phyloP scores from a whole-genome alignment of 768 basidiomycete genomes.

The Trametes villosa region DNA sequence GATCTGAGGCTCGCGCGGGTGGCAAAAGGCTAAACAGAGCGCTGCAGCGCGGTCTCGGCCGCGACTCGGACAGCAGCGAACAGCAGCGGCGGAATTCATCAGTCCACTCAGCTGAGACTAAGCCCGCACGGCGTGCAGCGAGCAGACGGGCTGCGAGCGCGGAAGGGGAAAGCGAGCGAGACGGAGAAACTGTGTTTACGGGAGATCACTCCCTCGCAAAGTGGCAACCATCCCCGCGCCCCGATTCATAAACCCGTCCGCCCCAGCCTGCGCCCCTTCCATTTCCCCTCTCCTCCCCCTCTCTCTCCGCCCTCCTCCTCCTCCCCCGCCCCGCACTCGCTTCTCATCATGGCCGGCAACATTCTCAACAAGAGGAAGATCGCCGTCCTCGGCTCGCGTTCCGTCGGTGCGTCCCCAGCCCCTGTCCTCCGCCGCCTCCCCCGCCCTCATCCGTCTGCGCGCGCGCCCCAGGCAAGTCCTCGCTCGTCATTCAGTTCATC shows the following conservation, averaged over 20 bases:
- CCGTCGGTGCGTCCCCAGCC: conserved; percentile 69
- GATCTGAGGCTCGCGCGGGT: not conserved
- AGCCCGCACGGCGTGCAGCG: too few relatives aligned
- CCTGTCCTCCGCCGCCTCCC: conserved; percentile 6
- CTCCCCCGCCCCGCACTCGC: conserved; percentile 2
- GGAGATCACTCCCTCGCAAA: not conserved
- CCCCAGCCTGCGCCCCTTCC: conserved; percentile 18
- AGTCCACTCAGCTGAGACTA: too few relatives aligned
- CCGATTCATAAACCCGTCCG: conserved; percentile 10
- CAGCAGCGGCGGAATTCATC: not conserved
- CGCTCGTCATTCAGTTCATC: conserved; percentile 90
- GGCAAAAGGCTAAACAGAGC: conserved; percentile 24
- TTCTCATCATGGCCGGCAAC: conserved; percentile 40
- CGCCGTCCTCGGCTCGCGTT: conserved; percentile 84
- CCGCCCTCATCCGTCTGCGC: conserved; percentile 3
- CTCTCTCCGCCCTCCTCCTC: conserved; percentile 3
- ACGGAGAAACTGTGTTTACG: conserved; percentile 2
- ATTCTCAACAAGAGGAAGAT: conserved; percentile 84
- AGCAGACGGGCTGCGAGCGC: too few relatives aligned
- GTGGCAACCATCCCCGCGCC: conserved; percentile 2
- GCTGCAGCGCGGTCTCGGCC: not conserved
- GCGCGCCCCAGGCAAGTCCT: conserved; percentile 79
- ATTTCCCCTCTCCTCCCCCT: conserved; percentile 21
- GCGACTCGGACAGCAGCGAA: not conserved
- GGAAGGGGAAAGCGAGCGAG: not conserved